Percentiles rank a stretch among this genome's conserved stretches.
Evolutionary conservation across 2,329 filamentous ascomycete genomes (phyloP).

Genomic region (Aspergillus uvarum): DNA sequence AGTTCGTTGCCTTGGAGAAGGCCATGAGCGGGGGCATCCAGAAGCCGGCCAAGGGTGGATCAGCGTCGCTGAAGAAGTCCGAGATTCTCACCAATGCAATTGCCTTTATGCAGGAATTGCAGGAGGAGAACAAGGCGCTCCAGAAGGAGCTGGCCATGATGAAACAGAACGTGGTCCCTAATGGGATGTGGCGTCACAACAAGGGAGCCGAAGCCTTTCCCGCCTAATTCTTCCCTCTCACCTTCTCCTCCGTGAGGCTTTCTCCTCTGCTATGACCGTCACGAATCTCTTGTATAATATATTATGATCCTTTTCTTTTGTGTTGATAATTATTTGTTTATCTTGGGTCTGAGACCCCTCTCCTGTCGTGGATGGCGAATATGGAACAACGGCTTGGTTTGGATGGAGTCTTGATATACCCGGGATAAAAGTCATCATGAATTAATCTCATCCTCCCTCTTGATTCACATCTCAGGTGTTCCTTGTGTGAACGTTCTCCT

Average conservation of each 20-base stretch:
- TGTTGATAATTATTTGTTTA: background rate
- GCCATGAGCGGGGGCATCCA: conserved; percentile 32
- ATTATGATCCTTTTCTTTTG: background rate
- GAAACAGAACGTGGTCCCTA: conserved; percentile 29
- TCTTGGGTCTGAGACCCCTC: background rate
- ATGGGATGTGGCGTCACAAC: conserved; percentile 25
- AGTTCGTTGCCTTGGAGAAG: conserved; percentile 41
- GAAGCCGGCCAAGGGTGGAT: conserved; percentile 27
- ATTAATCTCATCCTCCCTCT: conserved; percentile 2
- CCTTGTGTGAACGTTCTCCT: too few species aligned
- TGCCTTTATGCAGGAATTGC: conserved; percentile 37
- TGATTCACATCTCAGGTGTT: background rate
- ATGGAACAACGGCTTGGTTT: background rate
- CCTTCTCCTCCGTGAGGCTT: background rate
- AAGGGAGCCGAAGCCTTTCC: conserved; percentile 14
- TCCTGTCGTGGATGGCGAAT: conserved; percentile 9
- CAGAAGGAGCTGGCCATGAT: conserved; percentile 34
- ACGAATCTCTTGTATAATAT: conserved; percentile 10
- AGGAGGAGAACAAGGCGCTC: conserved; percentile 35
- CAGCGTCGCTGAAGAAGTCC: conserved; percentile 39
- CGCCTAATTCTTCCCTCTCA: background rate
- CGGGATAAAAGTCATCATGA: conserved; percentile 6
- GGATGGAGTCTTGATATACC: conserved; percentile 5
- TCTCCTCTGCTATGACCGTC: conserved; percentile 5
- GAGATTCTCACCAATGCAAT: conserved; percentile 40